Percentiles rank a stretch among this genome's conserved stretches.
These are phyloP conservation scores for Ophiostoma pallidulum DNA, from an alignment of 2,329 filamentous ascomycete species.

Conservation along the genomic window DNA sequence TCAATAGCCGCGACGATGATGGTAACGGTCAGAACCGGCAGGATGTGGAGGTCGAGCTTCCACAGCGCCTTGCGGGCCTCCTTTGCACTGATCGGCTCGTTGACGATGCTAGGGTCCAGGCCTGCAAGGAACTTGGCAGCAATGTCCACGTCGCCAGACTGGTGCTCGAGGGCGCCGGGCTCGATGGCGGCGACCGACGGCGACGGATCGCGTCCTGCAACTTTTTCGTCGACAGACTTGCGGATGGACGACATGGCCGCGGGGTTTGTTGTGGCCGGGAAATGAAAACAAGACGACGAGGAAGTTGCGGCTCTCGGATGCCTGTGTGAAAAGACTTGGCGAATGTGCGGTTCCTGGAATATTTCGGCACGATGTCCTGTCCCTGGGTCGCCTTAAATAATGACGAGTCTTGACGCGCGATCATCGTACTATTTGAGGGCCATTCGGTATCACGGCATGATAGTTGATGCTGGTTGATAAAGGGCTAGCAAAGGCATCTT, in stretches of 20 bases:
- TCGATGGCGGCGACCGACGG: background rate
- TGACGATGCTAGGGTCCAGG: background rate
- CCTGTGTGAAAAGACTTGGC: too few relatives aligned
- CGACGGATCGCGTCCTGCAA: background rate
- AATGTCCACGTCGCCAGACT: background rate
- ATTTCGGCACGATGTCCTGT: too few relatives aligned
- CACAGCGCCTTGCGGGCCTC: constrained; percentile 4
- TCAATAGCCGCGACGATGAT: constrained; percentile 8
- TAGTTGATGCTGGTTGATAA: too few relatives aligned
- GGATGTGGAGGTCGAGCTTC: constrained; percentile 8
- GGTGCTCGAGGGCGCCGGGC: background rate
- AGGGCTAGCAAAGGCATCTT: too few relatives aligned
- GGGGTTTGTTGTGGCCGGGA: background rate
- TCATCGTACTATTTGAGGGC: too few relatives aligned
- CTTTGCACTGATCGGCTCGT: constrained; percentile 5
- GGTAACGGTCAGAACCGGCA: constrained; percentile 4
- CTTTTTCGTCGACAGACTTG: constrained; percentile 5
- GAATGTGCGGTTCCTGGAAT: too few relatives aligned
- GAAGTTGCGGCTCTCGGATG: too few relatives aligned
- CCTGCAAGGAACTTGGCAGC: constrained; percentile 4
- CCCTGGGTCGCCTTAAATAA: too few relatives aligned
- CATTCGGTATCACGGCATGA: too few relatives aligned
- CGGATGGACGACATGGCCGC: background rate
- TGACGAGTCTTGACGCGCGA: too few relatives aligned
- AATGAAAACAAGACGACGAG: too few relatives aligned